A percentile compares a stretch with the other conserved stretches of the same genome.
phyloP scores from a whole-genome alignment of 179 eudicot species.

The Beta lomatogona region DNA sequence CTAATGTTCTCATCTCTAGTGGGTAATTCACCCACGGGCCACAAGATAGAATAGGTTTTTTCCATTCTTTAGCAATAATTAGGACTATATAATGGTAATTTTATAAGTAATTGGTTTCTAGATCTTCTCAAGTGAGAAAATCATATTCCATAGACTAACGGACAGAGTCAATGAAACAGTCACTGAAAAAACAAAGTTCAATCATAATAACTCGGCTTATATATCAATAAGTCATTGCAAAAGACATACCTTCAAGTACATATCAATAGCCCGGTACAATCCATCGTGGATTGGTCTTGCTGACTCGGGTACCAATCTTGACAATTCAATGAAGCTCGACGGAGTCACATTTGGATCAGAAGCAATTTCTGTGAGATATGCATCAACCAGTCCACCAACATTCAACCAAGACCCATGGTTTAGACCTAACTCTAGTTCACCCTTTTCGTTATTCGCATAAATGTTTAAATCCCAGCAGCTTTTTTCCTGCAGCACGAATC shows the following conservation, averaged over 20 bases:
- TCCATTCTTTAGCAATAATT: too few species aligned
- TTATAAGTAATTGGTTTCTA: too few species aligned
- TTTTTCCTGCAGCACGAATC: slow-evolving; percentile 48
- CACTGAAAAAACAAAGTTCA: background rate
- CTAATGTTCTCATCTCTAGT: too few species aligned
- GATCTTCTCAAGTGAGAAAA: too few species aligned
- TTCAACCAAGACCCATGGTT: slow-evolving; percentile 55
- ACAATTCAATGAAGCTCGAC: slow-evolving; percentile 48
- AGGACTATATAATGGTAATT: too few species aligned
- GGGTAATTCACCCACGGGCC: too few species aligned
- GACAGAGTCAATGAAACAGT: too few species aligned
- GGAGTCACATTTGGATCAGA: slow-evolving; percentile 54
- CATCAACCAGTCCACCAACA: slow-evolving; percentile 67
- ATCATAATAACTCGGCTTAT: background rate
- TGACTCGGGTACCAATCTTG: slow-evolving; percentile 60
- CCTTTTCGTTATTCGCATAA: slow-evolving; percentile 35
- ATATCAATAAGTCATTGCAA: background rate
- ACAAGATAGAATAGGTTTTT: too few species aligned
- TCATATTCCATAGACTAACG: too few species aligned
- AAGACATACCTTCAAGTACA: slow-evolving; percentile 63
- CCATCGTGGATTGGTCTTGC: slow-evolving; percentile 84
- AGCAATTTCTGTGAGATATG: slow-evolving; percentile 68
- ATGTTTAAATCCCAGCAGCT: slow-evolving; percentile 35
- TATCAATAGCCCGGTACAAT: slow-evolving; percentile 65
- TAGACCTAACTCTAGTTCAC: slow-evolving; percentile 33